Percentiles rank a stretch among this genome's conserved stretches.
These are phyloP conservation scores for Zygoascus meyerae DNA, from an alignment of 1,139 yeast genomes.

Conservation along the genomic window DNA sequence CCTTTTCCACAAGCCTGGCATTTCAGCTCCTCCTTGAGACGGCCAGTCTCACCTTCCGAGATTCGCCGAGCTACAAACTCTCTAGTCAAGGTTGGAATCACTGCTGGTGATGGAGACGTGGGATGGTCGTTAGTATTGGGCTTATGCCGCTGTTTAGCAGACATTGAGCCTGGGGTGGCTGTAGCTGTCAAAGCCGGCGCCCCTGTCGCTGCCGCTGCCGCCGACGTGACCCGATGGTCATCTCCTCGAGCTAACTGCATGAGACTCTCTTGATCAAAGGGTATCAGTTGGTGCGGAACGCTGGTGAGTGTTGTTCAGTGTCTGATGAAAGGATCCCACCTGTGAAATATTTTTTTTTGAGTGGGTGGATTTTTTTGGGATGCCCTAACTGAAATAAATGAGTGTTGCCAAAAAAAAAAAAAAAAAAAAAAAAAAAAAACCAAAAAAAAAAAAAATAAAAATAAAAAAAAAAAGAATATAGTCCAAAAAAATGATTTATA, in stretches of 20 bases:
- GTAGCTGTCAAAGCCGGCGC: not conserved
- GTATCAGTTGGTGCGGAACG: not conserved
- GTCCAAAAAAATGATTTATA: too few relatives aligned
- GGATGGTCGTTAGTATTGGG: not conserved
- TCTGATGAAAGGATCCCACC: not conserved
- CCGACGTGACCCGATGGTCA: slow-evolving; percentile 9
- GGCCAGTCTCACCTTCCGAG: slow-evolving; percentile 80
- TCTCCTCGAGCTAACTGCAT: slow-evolving; percentile 13
- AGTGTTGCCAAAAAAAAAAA: slow-evolving; percentile 7
- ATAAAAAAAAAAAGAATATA: too few relatives aligned
- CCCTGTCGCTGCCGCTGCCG: not conserved
- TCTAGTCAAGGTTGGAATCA: slow-evolving; percentile 42
- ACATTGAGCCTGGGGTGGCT: not conserved
- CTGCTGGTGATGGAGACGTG: slow-evolving; percentile 4
- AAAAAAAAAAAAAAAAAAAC: too few relatives aligned
- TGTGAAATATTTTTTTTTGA: not conserved
- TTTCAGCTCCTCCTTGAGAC: slow-evolving; percentile 73
- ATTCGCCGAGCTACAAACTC: slow-evolving; percentile 77
- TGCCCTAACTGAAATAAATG: too few relatives aligned
- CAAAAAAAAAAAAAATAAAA: too few relatives aligned
- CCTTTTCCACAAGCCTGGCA: slow-evolving; percentile 92
- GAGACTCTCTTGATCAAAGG: slow-evolving; percentile 12
- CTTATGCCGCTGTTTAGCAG: slow-evolving; percentile 7
- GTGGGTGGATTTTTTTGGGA: slow-evolving; percentile 5
- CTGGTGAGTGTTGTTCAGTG: not conserved